Evolutionary conservation across 2,329 filamentous ascomycete species (phyloP), one percentile per base, ranked within the genome.

Genomic region (Fusarium austroafricanum): DNA sequence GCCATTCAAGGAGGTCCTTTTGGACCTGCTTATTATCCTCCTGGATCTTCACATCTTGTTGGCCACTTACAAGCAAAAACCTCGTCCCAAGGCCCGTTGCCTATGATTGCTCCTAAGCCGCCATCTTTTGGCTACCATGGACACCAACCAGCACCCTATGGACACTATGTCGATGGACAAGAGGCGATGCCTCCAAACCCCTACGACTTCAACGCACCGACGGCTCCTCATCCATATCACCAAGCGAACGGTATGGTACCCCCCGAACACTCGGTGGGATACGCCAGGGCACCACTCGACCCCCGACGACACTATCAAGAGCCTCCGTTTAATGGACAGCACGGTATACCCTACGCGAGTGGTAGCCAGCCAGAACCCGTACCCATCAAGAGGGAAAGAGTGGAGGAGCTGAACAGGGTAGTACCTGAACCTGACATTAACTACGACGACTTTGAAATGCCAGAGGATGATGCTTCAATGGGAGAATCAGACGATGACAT

Each of bases 381-480:
- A 6, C 23, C 7, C n/a, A 17, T 38, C 28, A 71, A 58, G 63
- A 66, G 40, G 38, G 44, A 65, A 42, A 54, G 28, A 20, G 49
- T 54, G n/a, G 65, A 61, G n/a, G 65, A 60, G 15, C 43, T 39
- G 35, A 33, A 33, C 17, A 49, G 42, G 12, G 44, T 49, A 49
- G 23, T 55, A 15, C 46, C 66, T n/a, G 64, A 63, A 2, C 54
- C 51, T 3, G 55, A 61, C 21, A 65, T 72, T 35, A 63, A 67
- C 83, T 55, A 70, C 33, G 72, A 75, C 17, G 62, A 64, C 83
- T 50, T 73, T 37, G 71, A 75, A 21, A 46, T 72, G 14, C 68
- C 71, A 33, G 86, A 87, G 38, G 88, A 91, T 55, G 88, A 90
- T 64, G 84, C 82, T n/a, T 88, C 85, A 21, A 86, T 89, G 80